Evolutionary conservation across 306 rosid species (phyloP).

Genomic region (Fagus crenata): DNA sequence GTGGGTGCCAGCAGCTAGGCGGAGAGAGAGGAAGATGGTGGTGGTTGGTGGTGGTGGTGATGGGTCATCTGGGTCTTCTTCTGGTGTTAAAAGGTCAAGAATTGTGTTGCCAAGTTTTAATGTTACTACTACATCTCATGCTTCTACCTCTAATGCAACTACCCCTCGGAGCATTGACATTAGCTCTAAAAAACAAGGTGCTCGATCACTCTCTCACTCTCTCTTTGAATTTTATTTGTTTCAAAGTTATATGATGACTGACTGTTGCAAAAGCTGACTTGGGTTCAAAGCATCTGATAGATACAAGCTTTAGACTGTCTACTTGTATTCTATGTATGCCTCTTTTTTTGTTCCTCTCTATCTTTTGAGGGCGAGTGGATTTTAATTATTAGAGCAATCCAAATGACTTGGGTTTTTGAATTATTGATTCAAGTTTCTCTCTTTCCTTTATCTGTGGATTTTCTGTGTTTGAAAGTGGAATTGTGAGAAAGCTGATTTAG

Average conservation of each 20-base stretch:
- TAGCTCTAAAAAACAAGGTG: slow-evolving; percentile 59
- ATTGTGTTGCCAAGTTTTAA: slow-evolving; percentile 41
- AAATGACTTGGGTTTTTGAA: not conserved
- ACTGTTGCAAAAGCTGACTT: not conserved
- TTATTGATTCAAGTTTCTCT: not conserved
- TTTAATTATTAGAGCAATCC: not conserved
- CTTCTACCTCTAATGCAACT: slow-evolving; percentile 53
- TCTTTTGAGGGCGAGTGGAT: not conserved
- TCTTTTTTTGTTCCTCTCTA: not conserved
- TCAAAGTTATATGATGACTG: not conserved
- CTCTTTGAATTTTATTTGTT: not conserved
- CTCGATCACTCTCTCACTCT: not conserved
- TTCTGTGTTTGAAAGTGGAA: not conserved
- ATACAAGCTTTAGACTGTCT: not conserved
- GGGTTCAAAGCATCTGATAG: not conserved
- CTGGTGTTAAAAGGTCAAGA: slow-evolving; percentile 60
- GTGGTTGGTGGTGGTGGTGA: slow-evolving; percentile 29
- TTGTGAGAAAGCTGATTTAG: not conserved
- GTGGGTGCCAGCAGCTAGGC: slow-evolving; percentile 61
- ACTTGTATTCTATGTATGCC: not conserved
- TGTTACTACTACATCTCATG: slow-evolving; percentile 50
- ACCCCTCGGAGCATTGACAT: slow-evolving; percentile 50
- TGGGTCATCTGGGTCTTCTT: slow-evolving; percentile 44
- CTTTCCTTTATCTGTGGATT: not conserved
- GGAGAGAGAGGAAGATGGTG: slow-evolving; percentile 53